Evolutionary conservation across 306 rosid genomes (phyloP), one percentile per base, ranked within the genome.

Genomic region (Mimosa bimucronata): DNA sequence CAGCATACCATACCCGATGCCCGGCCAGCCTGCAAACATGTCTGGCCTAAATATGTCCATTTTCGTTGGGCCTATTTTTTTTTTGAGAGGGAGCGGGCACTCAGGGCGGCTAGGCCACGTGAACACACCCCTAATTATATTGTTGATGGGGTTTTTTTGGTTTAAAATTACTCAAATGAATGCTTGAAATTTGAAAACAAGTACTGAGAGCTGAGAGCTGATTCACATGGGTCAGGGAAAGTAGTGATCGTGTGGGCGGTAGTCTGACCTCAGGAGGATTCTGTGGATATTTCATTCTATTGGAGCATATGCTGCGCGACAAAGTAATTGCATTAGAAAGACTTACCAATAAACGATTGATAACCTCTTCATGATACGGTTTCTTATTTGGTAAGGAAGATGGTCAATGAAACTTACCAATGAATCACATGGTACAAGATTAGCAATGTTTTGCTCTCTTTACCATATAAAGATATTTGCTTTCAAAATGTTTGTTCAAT

Each of bases 211-310:
- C 45, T 41, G 45, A 41, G 12, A 9, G 50, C 52, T 58, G 60
- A 71, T 45, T 31, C 38, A 73, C 3, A 66, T 48, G 80, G 77
- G 83, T 66, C 88, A 79, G 53, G 28, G 21, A 74, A 65, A 45
- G 75, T 70, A 65, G 31, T 71, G 42, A 40, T 76, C 45, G 66
- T 60, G 74, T 45, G 66, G 65, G 45, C 78, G 44, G 37, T 19
- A 66, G 73, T 67, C 73, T 4, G 40, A n/a, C n/a, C 12, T 74
- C 58, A 41, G 37, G 15, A 37, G 67, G 67, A 38, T 55, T 18
- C 42, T 12, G 53, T 9, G 50, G 67, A 55, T 12, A 37, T 30
- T 16, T 55, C 55, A 5, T 52, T 44, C 61, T 45, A 60, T 45
- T 41, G 46, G 15, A 2, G 45, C 55, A 16, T 57, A 38, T 9